Evolutionary conservation across 257 asterid species (phyloP).

Genomic region (Fraxinus americana): DNA sequence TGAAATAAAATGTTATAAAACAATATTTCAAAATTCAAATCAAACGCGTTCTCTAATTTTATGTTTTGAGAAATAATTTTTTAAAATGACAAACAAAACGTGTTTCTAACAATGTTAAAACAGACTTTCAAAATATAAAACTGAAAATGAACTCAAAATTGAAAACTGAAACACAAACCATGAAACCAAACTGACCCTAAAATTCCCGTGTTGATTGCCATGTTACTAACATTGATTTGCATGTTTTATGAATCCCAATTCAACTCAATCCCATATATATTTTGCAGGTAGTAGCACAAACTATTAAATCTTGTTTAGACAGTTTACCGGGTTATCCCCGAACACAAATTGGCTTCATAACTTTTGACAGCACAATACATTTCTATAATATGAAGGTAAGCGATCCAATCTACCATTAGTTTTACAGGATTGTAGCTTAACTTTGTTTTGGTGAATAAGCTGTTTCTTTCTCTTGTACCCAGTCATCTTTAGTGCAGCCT

Average conservation of each 20-base stretch:
- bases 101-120: too few relatives aligned
- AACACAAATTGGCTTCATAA: slow-evolving; percentile 94
- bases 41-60: too few relatives aligned
- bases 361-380: slow-evolving; percentile 92
- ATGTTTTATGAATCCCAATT: slow-evolving; percentile 12
- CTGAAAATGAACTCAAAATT: too few relatives aligned
- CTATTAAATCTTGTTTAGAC: slow-evolving; percentile 88
- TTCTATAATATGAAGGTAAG: slow-evolving; percentile 94
- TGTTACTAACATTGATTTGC: slow-evolving; percentile 18
- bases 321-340: slow-evolving; percentile 86
- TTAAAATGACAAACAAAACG: too few relatives aligned
- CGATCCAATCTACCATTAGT: slow-evolving; percentile 15
- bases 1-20: too few relatives aligned
- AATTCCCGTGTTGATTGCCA: not conserved
- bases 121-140: too few relatives aligned
- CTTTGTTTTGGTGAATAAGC: slow-evolving; percentile 26
- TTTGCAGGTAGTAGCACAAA: slow-evolving; percentile 84
- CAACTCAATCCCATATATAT: slow-evolving; percentile 17
- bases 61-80: too few relatives aligned
- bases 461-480: slow-evolving; percentile 39
- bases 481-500: slow-evolving; percentile 86
- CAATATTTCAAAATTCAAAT: too few relatives aligned
- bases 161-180: too few relatives aligned
- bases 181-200: not conserved
- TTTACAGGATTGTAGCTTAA: slow-evolving; percentile 21